Base-by-base conservation (phyloP, 2,329 filamentous ascomycete species). In the Arthroderma sp. region DNA sequence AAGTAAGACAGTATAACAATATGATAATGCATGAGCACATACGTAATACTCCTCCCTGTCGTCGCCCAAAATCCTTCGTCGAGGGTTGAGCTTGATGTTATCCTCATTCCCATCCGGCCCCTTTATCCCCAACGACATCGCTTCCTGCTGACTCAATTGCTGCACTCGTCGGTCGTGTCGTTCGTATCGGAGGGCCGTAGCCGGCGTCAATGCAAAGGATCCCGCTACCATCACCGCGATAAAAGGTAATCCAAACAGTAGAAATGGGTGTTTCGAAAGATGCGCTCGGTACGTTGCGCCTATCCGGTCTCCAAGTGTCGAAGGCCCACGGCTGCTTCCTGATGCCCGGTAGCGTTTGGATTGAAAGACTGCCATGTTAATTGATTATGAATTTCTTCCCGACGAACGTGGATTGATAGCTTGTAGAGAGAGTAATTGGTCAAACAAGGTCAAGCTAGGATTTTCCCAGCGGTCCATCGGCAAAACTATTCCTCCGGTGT, bases 171-270 rank as follows among this genome's bases (percentile, higher is more conserved):
- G 78, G 62, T 98, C 91, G 59, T 95, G 80, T 50, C 84, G 79
- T 68, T 98, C 91, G 66, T 96, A 98, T 47, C 93, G 78, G 40
- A 98, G 72, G 9, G 93, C 91, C 22, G 93, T 89, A 4, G 89
- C 91, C 1, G 89, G 91, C 0, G 91, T 96, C 40, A 98, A 75
- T 56, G 94, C 83, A 65, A 98, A 98, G 3, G 86, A 94, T 0
- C 87, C 89, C 1, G 82, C 86, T 28, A 98, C 78, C 59, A 98
- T 94, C 47, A 94, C 81, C 46, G 77, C 69, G 53, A 98, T 76
- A 65, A 98, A 98, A 0, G 91, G 93, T 3, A 98, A 73, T 2
- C 93, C 93, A 61, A 98, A 98, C 51, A 94, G 77, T 29, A 87
- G 69, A 63, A 98, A 98, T 1, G 91, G 93, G 56, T 84, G 86